Base-by-base conservation (phyloP, 352 stramenopile genomes). In the Phytophthora sp. region DNA sequence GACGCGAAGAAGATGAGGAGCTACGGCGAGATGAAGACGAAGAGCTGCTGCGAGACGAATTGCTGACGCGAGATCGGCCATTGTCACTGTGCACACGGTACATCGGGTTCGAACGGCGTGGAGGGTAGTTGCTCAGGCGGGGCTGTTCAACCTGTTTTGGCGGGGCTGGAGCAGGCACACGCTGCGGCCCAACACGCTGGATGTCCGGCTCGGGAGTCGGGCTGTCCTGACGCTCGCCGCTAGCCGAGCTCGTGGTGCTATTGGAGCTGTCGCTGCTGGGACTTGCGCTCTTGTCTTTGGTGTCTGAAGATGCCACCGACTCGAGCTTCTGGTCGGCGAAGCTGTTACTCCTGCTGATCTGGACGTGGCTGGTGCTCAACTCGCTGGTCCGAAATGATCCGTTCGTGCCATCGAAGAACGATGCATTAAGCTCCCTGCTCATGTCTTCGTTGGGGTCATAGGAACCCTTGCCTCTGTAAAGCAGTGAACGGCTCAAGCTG, bases 341-440 rank as follows among this genome's bases (percentile, higher is more conserved):
- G 55, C 69, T 76, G 54, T 47, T 72, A 31, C 60, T 66, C 20
- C 47, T 57, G 47, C 63, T 74, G 16, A 74, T 69, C 38, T 66
- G 69, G 6, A 73, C 65, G 8, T 52, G 56, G 13, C 59, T 66
- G 60, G n/a, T 71, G 52, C 70, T 69, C 9, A 77, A 41, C 26
- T 74, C 58, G 41, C 60, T 73, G 3, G 66, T 72, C 0, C 60
- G 60, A 35, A 76, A 74, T 15, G 62, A 71, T 20, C 61, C 66
- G 23, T 72, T 71, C 0, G 73, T 78, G 50, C 73, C 69, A 20
- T 80, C 73, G n/a, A 76, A 78, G 35, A 77, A 72, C 24, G 69
- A 77, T n/a, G 63, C 59, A 18, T 66, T 72, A 3, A 78, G 29
- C 29, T 76, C 73, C 29, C 53, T 58, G 39, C 65, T 71, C 36